Evolutionary conservation across 352 stramenopile genomes (phyloP), one percentile per base, ranked within the genome.

Genomic region (Phytophthora colocasiae): DNA sequence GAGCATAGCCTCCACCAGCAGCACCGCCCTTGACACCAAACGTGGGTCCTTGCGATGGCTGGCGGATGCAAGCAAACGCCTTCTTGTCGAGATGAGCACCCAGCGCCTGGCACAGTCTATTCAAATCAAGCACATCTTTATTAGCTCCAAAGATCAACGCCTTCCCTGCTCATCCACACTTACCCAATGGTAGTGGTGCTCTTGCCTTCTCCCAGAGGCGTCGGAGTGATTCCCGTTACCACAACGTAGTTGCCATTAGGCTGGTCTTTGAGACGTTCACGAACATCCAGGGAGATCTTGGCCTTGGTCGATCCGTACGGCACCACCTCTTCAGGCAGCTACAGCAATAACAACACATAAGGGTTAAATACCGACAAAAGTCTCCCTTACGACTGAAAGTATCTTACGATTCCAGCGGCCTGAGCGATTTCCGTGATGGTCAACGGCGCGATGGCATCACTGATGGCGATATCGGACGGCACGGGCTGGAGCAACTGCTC

Each of bases 181-280:
- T 78, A 92, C 82, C 99, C 97, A 14, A 98, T 98, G 2, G 97
- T 99, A 7, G 97, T 99, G n/a, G 98, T 99, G 58, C 91, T 99
- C 75, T 99, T 99, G 58, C 97, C 97, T 76, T 99, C 97, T 6
- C 97, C 97, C 10, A 99, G 78, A 6, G 97, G 97, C 26, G 97
- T 99, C 5, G 97, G 97, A 62, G 98, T 99, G 71, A 99, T 99
- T 27, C 97, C 97, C 46, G 93, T 97, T 4, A 98, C 89, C 9
- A 99, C 95, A 26, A 99, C 92, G 74, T 99, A 99, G 81, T 99
- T 98, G 56, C 95, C 97, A 53, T 98, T 92, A 2, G 82, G 72
- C 19, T 79, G 67, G 61, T 93, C 80, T 48, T 91, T 84, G 36
- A 99, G 83, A 38, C 95, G 90, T 56, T 98, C 81, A 31, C 92